A percentile compares a stretch with the other conserved stretches of the same genome.
These are phyloP conservation scores for Alternaria ventricosa DNA, from an alignment of 2,329 filamentous ascomycete genomes.

Conservation along the genomic window DNA sequence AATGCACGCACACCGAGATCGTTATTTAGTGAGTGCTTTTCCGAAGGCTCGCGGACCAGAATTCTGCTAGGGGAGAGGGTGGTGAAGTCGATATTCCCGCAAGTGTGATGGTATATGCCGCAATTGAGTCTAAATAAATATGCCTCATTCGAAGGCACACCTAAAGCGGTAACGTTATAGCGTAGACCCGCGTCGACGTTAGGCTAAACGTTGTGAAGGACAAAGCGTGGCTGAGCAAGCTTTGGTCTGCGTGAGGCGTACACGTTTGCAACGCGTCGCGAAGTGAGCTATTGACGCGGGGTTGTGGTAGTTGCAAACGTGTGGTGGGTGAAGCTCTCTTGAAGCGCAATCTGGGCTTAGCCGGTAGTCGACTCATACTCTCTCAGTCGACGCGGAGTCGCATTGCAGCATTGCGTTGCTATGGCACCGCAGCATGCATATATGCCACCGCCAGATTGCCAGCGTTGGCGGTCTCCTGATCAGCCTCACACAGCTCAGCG, in stretches of 20 bases:
- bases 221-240: constrained; percentile 5
- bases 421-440: constrained; percentile 15
- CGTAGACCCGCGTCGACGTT: background rate
- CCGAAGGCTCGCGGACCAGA: constrained; percentile 16
- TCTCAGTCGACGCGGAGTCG: constrained; percentile 5
- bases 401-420: constrained; percentile 20
- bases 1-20: background rate
- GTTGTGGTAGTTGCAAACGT: background rate
- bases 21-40: constrained; percentile 14
- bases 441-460: constrained; percentile 1
- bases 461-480: constrained; percentile 6
- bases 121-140: background rate
- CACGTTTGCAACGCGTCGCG: background rate
- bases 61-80: constrained; percentile 17
- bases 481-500: constrained; percentile 27
- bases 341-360: background rate
- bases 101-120: background rate
- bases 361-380: constrained; percentile 16
- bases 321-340: constrained; percentile 8
- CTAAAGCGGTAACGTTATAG: background rate
- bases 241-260: background rate
- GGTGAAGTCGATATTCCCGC: background rate
- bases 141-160: background rate
- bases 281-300: constrained; percentile 4
- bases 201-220: background rate